A percentile compares a stretch with the other conserved stretches of the same genome.
phyloP scores from a whole-genome alignment of 164 flowering plant species.

The grape (Vitis vinifera) region ASM3070453v1 NC_081808.1:18050501-18051000 shows the following conservation, averaged over 20 bases:
- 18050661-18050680: constrained; percentile 20
- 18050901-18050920: constrained; percentile 9
- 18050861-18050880: constrained; percentile 7
- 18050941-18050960: constrained; percentile 29
- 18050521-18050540: not conserved
- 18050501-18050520: not conserved
- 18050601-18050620: constrained; percentile 41
- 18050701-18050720: no score
- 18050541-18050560: not conserved
- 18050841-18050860: constrained; percentile 2
- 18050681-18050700: constrained; percentile 18
- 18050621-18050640: constrained; percentile 53
- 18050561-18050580: constrained; percentile 36
- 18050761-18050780: no score
- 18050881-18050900: constrained; percentile 3
- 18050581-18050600: constrained; percentile 43
- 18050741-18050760: no score
- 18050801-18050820: no score
- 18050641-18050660: constrained; percentile 47
- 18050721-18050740: no score
- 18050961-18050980: constrained; percentile 42
- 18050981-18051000: constrained; percentile 39
- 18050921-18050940: constrained; percentile 2
- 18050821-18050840: no score
- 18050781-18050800: no score